phyloP scores from a whole-genome alignment of 306 rosid genomes.

The Pachyrhizus erosus region DNA sequence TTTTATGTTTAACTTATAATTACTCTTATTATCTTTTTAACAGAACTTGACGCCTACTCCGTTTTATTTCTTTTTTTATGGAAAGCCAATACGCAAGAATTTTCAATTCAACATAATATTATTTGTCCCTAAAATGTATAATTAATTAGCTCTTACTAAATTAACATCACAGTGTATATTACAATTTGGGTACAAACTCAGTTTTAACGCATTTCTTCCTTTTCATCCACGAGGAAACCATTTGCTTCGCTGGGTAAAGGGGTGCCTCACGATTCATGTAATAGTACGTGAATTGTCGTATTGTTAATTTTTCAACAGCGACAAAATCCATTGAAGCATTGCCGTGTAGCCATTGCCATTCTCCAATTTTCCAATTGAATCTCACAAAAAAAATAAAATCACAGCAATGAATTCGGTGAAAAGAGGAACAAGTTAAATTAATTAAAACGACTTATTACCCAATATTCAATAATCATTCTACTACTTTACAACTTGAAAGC shows the following conservation, averaged over 20 bases:
- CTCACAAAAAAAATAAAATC: not conserved
- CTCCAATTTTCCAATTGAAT: not conserved
- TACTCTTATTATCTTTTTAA: constrained; percentile 5
- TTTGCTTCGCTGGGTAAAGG: constrained; percentile 5
- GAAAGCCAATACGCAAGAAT: not conserved
- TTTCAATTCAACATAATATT: not conserved
- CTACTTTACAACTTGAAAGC: not conserved
- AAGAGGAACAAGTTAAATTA: not conserved
- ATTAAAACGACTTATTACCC: not conserved
- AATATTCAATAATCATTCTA: not conserved
- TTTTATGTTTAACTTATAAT: not conserved
- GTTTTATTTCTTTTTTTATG: constrained; percentile 2
- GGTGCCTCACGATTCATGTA: not conserved
- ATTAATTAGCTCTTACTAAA: too few relatives aligned
- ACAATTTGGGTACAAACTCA: not conserved
- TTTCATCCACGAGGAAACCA: not conserved
- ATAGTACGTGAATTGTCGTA: not conserved
- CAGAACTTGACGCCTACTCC: not conserved
- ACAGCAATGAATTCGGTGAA: not conserved
- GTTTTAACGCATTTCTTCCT: not conserved
- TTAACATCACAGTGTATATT: too few relatives aligned
- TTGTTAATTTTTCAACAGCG: not conserved
- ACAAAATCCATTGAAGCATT: constrained; percentile 3
- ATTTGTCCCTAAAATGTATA: too few relatives aligned
- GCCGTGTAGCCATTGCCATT: not conserved